A percentile compares a stretch with the other conserved stretches of the same genome.
These are phyloP conservation scores for Populus tremula DNA, from an alignment of 345 rosid species.

Conservation along the genomic window DNA sequence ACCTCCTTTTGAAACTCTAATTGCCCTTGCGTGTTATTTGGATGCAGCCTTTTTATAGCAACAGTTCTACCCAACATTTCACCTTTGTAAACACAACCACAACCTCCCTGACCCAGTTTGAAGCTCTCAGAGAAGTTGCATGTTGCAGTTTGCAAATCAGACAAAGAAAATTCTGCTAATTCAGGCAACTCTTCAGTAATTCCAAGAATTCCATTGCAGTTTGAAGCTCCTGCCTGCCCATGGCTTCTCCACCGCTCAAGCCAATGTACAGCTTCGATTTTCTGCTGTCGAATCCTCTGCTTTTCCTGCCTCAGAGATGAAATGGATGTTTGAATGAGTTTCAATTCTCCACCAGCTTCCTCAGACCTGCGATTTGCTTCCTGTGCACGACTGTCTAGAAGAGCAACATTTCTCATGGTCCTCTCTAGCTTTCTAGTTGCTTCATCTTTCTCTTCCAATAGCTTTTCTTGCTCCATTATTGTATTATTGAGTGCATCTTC, in stretches of 20 bases:
- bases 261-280: constrained; percentile 64
- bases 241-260: constrained; percentile 64
- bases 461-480: constrained; percentile 39
- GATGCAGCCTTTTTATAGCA: constrained; percentile 59
- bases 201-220: constrained; percentile 44
- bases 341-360: constrained; percentile 54
- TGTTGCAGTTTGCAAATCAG: constrained; percentile 59
- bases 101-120: constrained; percentile 62
- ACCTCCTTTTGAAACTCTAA: constrained; percentile 71
- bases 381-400: constrained; percentile 50
- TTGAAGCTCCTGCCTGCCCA: constrained; percentile 42
- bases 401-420: constrained; percentile 53
- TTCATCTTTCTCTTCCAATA: constrained; percentile 47
- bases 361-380: constrained; percentile 46
- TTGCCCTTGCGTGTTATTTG: constrained; percentile 62
- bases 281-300: constrained; percentile 56
- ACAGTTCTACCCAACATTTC: constrained; percentile 85
- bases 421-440: constrained; percentile 41
- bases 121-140: constrained; percentile 77
- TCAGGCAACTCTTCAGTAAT: constrained; percentile 50
- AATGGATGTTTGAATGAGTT: constrained; percentile 45
- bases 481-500: constrained; percentile 41
- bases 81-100: constrained; percentile 68
- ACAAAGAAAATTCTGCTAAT: constrained; percentile 56
- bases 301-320: constrained; percentile 54